phyloP scores from a whole-genome alignment of 176 grass and related monocot genomes.

The Eleusine coracana region DNA sequence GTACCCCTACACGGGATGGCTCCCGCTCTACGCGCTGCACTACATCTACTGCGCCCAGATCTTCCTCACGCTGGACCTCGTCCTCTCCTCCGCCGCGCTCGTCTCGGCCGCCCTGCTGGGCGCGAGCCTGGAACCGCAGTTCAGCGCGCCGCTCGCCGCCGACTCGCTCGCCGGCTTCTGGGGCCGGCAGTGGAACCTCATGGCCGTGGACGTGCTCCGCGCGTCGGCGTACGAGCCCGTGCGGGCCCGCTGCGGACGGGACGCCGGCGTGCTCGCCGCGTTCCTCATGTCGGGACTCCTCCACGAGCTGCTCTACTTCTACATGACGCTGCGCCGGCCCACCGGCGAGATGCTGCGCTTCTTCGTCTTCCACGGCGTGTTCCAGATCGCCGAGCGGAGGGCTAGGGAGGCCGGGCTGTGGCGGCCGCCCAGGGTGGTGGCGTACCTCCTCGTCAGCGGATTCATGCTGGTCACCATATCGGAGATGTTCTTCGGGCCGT shows the following conservation, averaged over 20 bases:
- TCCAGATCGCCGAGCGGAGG: slow-evolving; percentile 54
- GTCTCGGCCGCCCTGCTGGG: slow-evolving; percentile 37
- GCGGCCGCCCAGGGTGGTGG: slow-evolving; percentile 43
- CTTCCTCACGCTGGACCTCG: slow-evolving; percentile 70
- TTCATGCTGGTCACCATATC: slow-evolving; percentile 53
- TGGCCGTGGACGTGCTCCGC: slow-evolving; percentile 78
- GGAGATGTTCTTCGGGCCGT: slow-evolving; percentile 57
- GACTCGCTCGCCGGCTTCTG: slow-evolving; percentile 58
- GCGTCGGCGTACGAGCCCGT: slow-evolving; percentile 62
- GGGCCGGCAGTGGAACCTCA: slow-evolving; percentile 80
- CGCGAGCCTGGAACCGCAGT: slow-evolving; percentile 57
- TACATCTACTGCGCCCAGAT: slow-evolving; percentile 66
- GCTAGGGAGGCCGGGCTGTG: slow-evolving; percentile 48
- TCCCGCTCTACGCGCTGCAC: slow-evolving; percentile 51
- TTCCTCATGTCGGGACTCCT: slow-evolving; percentile 77
- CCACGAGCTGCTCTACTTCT: slow-evolving; percentile 76
- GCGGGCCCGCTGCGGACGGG: slow-evolving; percentile 52
- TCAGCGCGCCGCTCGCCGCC: slow-evolving; percentile 62
- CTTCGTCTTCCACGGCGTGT: slow-evolving; percentile 61
- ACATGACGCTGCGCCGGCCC: slow-evolving; percentile 58
- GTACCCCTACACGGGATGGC: slow-evolving; percentile 46
- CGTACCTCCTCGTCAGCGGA: slow-evolving; percentile 33
- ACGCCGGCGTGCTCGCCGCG: slow-evolving; percentile 62
- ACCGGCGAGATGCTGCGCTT: slow-evolving; percentile 68
- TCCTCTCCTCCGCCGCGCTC: slow-evolving; percentile 45